Base-by-base conservation (phyloP, 768 basidiomycete genomes). In the Lentinula lateritia region DNA sequence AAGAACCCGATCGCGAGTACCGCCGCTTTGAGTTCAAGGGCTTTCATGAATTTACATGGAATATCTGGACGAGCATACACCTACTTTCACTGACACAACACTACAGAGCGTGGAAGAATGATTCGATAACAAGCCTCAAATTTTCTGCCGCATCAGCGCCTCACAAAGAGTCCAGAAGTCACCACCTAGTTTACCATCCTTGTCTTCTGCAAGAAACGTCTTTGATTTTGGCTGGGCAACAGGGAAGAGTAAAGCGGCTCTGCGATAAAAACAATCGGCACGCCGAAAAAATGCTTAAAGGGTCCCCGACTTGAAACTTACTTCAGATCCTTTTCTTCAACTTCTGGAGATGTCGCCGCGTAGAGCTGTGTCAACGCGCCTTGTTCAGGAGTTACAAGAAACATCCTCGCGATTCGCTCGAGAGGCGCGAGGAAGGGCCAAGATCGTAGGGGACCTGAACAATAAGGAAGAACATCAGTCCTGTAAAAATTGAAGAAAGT, bases 291-390 rank as follows among this genome's bases (percentile, higher is more conserved):
- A 56, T 18, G 15, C 43, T 8, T 18, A 13, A 23, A 28, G 3
- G 3, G n/a, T n/a, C 28, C 28, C 28, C 28, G 3, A 32, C 3
- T 8, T 23, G 20, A 41, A 5, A 38, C 23, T n/a, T 18, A 59
- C 58, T 53, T 63, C 7, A 59, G 18, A 36, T 60, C 23, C 38
- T 60, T 63, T 20, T 62, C 52, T 35, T 53, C 64, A 1, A 52
- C 67, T 58, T 69, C 68, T 7, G 64, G 65, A 13, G 67, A 58
- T 9, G 68, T 69, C 15, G 68, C 68, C 9, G 67, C 68, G 20
- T 62, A 69, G 3, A 69, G 62, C 48, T 65, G 65, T 13, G 68
- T 69, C 32, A 66, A 45, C 9, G 67, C 67, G 12, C 68, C 68
- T 52, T 62, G 62, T 41, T 48, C 18, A 50, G 62, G 57, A 18